Evolutionary conservation across 805 yeast genomes (phyloP), one percentile per base, ranked within the genome.

Genomic region (Sugiyamaella qingdaonensis): DNA sequence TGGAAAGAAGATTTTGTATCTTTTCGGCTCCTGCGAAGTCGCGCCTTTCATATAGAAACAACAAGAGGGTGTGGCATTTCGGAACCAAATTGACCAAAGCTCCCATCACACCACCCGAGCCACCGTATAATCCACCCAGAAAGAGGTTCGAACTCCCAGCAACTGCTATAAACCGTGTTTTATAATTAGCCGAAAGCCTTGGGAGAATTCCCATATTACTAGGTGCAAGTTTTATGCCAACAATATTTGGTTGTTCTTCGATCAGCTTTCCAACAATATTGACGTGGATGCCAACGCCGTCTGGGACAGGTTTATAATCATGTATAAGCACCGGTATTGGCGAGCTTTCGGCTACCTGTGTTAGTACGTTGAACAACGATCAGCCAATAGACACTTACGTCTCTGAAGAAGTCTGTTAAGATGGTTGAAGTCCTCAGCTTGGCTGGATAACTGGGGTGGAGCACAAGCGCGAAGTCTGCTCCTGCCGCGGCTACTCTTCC

Each of bases 361-460:
- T 24, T 7, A 24, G 29, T 24, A 7, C 3, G 7, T 7, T 3
- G 29, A 3, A 24, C 7, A 24, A n/a, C 29, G 7, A 7, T 3
- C 37, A 34, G n/a, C n/a, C 8, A 13, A 4, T 4, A 34, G 3
- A 13, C 10, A 42, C 21, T 10, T 13, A 42, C 48, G 19, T 64
- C 64, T 9, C 64, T 64, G 58, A 61, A 72, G 73, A 69, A 73
- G 52, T 73, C 76, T 24, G 71, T 61, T 48, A 77, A 65, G 18
- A 77, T 79, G 36, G 68, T 66, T 57, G 75, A 79, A 5, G 61
- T 51, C 54, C 72, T 70, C 11, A 68, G 61, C 4, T 71, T 65
- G 27, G 80, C 80, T 48, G 70, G 78, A 62, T 77, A 78, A 33
- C 70, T 64, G 5, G 78, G 73, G 18, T 75, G 70, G 24, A 78